Evolutionary conservation across 2,329 filamentous ascomycete species (phyloP).

Genomic region (Nigrospora osmanthi): DNA sequence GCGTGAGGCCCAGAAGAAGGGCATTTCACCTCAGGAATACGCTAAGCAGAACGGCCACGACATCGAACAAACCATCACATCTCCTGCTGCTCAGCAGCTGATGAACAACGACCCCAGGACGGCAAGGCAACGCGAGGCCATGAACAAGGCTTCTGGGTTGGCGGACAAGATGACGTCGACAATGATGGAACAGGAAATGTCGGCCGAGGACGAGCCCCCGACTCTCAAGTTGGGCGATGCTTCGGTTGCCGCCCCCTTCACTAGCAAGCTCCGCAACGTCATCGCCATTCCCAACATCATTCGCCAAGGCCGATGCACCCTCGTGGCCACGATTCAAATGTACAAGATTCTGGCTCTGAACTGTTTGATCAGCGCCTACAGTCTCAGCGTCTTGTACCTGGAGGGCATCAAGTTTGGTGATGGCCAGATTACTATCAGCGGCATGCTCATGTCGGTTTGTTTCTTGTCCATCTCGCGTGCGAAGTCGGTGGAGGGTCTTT

Average conservation of each 20-base stretch:
- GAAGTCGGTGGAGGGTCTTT: constrained; percentile 88
- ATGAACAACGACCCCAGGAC: constrained; percentile 46
- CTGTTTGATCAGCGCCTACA: constrained; percentile 97
- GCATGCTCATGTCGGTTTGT: constrained; percentile 99
- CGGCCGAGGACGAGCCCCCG: constrained; percentile 78
- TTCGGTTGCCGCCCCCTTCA: constrained; percentile 94
- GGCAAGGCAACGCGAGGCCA: constrained; percentile 56
- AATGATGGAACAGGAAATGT: constrained; percentile 83
- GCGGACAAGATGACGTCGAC: constrained; percentile 79
- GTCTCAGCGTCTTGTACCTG: constrained; percentile 88
- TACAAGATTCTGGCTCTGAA: constrained; percentile 99
- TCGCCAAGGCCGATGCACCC: constrained; percentile 90
- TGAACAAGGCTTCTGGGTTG: constrained; percentile 66
- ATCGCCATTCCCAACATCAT: constrained; percentile 98
- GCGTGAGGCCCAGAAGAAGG: constrained; percentile 75
- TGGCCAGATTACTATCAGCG: constrained; percentile 95
- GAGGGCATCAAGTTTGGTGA: constrained; percentile 99
- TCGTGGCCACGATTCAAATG: constrained; percentile 99
- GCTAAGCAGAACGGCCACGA: constrained; percentile 42
- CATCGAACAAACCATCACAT: constrained; percentile 58
- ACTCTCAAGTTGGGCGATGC: constrained; percentile 96
- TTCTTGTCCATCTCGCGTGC: constrained; percentile 98
- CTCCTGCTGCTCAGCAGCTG: constrained; percentile 55
- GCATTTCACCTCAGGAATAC: constrained; percentile 52
- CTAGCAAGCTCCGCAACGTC: constrained; percentile 93